Base-by-base conservation (phyloP, 176 grass and related monocot genomes). In the Aechmea fasciata region DNA sequence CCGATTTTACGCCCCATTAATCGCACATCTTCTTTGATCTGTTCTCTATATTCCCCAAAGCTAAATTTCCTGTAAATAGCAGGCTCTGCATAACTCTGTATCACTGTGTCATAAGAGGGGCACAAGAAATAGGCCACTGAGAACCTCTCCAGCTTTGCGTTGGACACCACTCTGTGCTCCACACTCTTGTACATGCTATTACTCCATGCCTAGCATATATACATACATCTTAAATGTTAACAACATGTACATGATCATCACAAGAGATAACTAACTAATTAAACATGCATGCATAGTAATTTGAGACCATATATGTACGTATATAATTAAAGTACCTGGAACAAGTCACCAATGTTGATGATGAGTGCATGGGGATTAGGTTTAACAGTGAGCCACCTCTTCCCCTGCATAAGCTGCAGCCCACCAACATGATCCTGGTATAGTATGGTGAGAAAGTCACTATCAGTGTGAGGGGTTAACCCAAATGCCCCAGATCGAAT, bases 281-380 rank as follows among this genome's bases (percentile, higher is more conserved):
- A 41, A 41, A 4, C 33, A 41, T 41, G 33, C 33, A 41, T 41
- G 4, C 4, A 41, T 41, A 41, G n/a, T n/a, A n/a, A n/a, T 41
- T 41, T 41, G 33, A 41, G 3, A 55, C 2, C 52, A 55, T 23
- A 23, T 23, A 23, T 23, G n/a, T n/a, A n/a, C n/a, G n/a, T n/a
- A 23, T 23, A 23, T n/a, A 57, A n/a, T 9, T 20, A 52, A 10
- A 11, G 12, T 70, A 83, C 78, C 84, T 95, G 91, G 57, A 96
- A 87, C 11, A 96, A 75, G 73, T 96, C 92, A 9, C 92, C 88
- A 11, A 96, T 79, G 66, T 96, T 96, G 61, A 96, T 85, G 11
- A 96, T 71, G 4, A 96, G 82, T 2, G 92, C 78, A 54, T 65
- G 11, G 3, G 75, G 71, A 69, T 24, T 77, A 2, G 88, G 92